Base-by-base conservation (phyloP, 805 yeast genomes). In the Myxozyma mucilagina region DNA sequence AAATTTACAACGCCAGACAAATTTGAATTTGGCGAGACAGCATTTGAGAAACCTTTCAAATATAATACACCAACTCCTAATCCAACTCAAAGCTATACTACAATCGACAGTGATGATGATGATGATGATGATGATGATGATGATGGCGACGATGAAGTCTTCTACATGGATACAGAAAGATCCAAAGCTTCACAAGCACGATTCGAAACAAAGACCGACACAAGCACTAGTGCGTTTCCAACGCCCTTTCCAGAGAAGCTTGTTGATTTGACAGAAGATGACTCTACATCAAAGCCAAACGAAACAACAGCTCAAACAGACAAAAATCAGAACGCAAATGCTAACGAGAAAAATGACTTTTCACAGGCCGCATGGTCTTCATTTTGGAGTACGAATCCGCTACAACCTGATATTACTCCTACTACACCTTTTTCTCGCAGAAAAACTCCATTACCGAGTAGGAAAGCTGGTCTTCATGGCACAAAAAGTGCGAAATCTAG, bases 221-320 rank as follows among this genome's bases (percentile, higher is more conserved):
- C 35, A 9, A 45, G 16, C 31, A 10, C 31, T n/a, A 42, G 56
- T 16, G 56, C 52, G 13, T 36, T 57, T 45, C 56, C 60, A 11
- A 38, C 36, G 5, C 60, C 60, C 24, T 57, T 57, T 47, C 39
- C 45, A 10, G 60, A 57, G 18, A 51, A 57, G 34, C n/a, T 59
- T 45, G 48, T 53, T 32, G 56, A 35, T 49, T 16, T 59, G n/a
- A 51, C 59, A 11, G 49, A 36, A 11, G 49, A 20, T 43, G 44
- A 41, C 7, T 32, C 39, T 18, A 13, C 34, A 24, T 11, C 38
- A 2, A 24, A 50, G 4, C 34, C 11, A 18, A 16, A 9, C 10
- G 29, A 31, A 10, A 41, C 41, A 39, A 8, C 9, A 1, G 16
- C 53, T 8, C 1, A 24, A 24, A 24, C 29, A 24, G 29, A 24